Evolutionary conservation across 371 early-diverging fungal species (phyloP).

Genomic region (Mucor mucedo): DNA sequence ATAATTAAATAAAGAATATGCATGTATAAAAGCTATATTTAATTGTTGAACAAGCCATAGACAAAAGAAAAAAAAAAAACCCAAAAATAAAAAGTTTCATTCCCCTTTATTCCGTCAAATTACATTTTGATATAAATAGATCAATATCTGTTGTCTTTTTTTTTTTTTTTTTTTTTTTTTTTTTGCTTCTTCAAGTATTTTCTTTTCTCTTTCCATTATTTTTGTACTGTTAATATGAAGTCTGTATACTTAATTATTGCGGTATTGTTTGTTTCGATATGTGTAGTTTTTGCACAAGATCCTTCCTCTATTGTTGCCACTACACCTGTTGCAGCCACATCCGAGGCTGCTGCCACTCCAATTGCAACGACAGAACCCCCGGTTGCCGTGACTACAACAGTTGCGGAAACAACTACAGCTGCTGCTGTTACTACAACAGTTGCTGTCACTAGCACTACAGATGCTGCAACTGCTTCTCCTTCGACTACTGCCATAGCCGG

Average conservation of each 20-base stretch:
- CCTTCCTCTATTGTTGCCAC: neutral
- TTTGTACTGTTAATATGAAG: conserved; percentile 4
- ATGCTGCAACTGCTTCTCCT: conserved; percentile 1
- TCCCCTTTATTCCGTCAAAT: conserved; percentile 10
- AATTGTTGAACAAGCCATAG: neutral
- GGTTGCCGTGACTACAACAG: neutral
- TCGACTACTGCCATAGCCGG: neutral
- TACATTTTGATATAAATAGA: conserved; percentile 8
- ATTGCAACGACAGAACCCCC: neutral
- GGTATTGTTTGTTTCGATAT: conserved; percentile 1
- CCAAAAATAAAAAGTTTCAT: conserved; percentile 5
- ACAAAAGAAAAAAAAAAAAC: neutral
- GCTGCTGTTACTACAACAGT: conserved; percentile 4
- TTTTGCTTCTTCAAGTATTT: neutral
- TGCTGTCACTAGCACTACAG: conserved; percentile 8
- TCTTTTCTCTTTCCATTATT: neutral
- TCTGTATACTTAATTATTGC: neutral
- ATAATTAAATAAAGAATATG: neutral
- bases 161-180: neutral
- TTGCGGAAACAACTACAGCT: neutral
- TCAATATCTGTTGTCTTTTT: neutral
- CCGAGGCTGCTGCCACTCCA: conserved; percentile 3
- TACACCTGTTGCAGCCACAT: conserved; percentile 5
- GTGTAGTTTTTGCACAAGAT: conserved; percentile 15
- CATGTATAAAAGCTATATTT: neutral